A percentile compares a stretch with the other conserved stretches of the same genome.
These are phyloP conservation scores for Aspergillus neotritici DNA, from an alignment of 2,329 filamentous ascomycete genomes.

Conservation along the genomic window DNA sequence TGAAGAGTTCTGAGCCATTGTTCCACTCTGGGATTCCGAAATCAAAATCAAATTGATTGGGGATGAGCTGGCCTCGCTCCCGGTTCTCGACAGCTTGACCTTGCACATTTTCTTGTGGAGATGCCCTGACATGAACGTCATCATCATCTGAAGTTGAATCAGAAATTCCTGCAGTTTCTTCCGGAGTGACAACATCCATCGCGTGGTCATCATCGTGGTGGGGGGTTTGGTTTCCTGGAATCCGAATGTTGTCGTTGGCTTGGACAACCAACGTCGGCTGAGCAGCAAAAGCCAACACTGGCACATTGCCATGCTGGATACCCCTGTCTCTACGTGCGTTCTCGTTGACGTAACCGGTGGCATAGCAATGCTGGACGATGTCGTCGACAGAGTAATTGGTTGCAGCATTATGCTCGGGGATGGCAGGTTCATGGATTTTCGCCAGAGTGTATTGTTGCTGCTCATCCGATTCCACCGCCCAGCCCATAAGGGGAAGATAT, in stretches of 20 bases:
- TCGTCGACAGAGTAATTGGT: conserved; percentile 30
- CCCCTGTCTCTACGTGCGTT: conserved; percentile 6
- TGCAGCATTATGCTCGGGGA: conserved; percentile 17
- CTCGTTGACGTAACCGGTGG: conserved; percentile 23
- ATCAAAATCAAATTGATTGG: no score
- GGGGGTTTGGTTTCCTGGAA: conserved; percentile 11
- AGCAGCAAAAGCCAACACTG: conserved; percentile 24
- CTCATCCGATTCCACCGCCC: conserved; percentile 35
- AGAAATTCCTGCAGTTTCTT: not conserved
- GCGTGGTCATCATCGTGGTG: not conserved
- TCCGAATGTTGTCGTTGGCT: conserved; percentile 10
- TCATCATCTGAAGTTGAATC: conserved; percentile 3
- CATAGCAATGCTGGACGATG: conserved; percentile 28
- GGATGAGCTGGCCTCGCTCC: no score
- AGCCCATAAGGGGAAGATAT: conserved; percentile 47
- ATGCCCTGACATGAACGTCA: not conserved
- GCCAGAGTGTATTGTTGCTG: conserved; percentile 22
- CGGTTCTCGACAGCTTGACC: no score
- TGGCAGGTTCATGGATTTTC: conserved; percentile 11
- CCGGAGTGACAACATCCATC: conserved; percentile 2
- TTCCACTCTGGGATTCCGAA: no score
- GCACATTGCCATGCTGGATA: conserved; percentile 5
- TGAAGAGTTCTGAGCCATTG: no score
- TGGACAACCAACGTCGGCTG: conserved; percentile 15
- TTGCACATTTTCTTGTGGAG: not conserved